These are phyloP conservation scores for Colletotrichum horii DNA, from an alignment of 2,329 filamentous ascomycete genomes.

Conservation along the genomic window DNA sequence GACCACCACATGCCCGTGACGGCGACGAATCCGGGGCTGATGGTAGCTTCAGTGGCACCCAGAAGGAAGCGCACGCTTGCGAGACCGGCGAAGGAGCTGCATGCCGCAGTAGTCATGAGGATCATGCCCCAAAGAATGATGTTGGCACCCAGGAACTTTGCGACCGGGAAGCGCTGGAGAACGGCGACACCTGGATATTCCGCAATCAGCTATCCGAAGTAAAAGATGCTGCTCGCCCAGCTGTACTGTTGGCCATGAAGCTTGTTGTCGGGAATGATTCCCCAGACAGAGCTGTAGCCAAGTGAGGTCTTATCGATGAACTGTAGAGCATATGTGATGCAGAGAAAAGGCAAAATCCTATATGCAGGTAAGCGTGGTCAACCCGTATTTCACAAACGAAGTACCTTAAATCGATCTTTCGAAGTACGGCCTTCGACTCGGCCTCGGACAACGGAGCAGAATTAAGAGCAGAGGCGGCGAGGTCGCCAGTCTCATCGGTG, in stretches of 20 bases:
- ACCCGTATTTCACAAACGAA: neutral
- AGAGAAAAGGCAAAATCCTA: constrained; percentile 23
- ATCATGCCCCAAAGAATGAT: constrained; percentile 35
- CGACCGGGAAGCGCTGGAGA: constrained; percentile 31
- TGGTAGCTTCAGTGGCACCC: constrained; percentile 38
- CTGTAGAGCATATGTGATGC: constrained; percentile 35
- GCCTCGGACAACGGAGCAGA: neutral
- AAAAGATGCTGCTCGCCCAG: constrained; percentile 37
- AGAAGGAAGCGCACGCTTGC: constrained; percentile 41
- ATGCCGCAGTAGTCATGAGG: constrained; percentile 36
- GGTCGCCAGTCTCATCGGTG: constrained; percentile 8
- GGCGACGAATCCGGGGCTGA: constrained; percentile 39
- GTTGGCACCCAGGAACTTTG: constrained; percentile 32
- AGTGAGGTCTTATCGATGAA: constrained; percentile 30
- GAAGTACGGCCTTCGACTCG: neutral
- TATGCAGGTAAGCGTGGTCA: neutral
- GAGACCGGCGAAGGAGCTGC: constrained; percentile 34
- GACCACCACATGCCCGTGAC: constrained; percentile 45
- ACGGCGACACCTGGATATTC: constrained; percentile 35
- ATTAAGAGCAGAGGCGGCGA: constrained; percentile 10
- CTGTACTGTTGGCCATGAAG: constrained; percentile 34
- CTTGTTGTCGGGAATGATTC: constrained; percentile 30
- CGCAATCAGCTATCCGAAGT: constrained; percentile 35
- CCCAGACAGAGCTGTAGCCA: constrained; percentile 34
- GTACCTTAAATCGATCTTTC: neutral